A percentile compares a stretch with the other conserved stretches of the same genome.
Evolutionary conservation across 2,329 filamentous ascomycete genomes (phyloP).

Genomic region (Ophiocordyceps camponoti-leonardi): DNA sequence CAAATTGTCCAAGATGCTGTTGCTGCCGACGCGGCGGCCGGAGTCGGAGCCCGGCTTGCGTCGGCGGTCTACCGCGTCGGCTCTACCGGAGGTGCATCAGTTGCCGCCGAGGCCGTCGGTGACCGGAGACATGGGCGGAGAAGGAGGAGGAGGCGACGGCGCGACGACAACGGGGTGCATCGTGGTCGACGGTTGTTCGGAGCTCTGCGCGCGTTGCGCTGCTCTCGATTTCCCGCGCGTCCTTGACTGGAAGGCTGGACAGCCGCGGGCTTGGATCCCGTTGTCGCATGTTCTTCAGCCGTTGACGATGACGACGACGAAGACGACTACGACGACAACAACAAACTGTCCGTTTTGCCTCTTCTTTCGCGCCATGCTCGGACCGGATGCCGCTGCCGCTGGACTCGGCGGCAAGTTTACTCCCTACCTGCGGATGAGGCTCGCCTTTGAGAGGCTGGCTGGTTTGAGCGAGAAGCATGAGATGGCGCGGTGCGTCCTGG

Average conservation of each 20-base stretch:
- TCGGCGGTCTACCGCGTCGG: constrained; percentile 2
- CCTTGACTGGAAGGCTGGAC: constrained; percentile 17
- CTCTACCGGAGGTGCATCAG: constrained; percentile 11
- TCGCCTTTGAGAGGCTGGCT: constrained; percentile 17
- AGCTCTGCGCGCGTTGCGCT: constrained; percentile 14
- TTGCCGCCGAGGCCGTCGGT: constrained; percentile 10
- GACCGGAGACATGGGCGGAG: not conserved
- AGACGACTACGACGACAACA: too few species aligned
- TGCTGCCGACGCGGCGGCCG: constrained; percentile 9
- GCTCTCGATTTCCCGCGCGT: constrained; percentile 18
- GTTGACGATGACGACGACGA: not conserved
- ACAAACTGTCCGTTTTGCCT: constrained; percentile 17
- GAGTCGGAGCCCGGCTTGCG: constrained; percentile 5
- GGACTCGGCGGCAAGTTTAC: constrained; percentile 15
- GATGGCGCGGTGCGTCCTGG: constrained; percentile 16
- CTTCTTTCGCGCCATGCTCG: constrained; percentile 19
- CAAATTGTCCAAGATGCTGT: constrained; percentile 19
- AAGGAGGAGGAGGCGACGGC: too few species aligned
- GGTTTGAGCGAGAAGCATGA: constrained; percentile 19
- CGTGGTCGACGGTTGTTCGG: not conserved
- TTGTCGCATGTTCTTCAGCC: constrained; percentile 12
- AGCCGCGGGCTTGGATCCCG: constrained; percentile 18
- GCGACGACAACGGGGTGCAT: not conserved
- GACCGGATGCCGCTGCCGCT: constrained; percentile 5
- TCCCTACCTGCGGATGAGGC: constrained; percentile 19